Evolutionary conservation across 1,284 basidiomycete species (phyloP).

Genomic region (Ganoderma lucidum): DNA sequence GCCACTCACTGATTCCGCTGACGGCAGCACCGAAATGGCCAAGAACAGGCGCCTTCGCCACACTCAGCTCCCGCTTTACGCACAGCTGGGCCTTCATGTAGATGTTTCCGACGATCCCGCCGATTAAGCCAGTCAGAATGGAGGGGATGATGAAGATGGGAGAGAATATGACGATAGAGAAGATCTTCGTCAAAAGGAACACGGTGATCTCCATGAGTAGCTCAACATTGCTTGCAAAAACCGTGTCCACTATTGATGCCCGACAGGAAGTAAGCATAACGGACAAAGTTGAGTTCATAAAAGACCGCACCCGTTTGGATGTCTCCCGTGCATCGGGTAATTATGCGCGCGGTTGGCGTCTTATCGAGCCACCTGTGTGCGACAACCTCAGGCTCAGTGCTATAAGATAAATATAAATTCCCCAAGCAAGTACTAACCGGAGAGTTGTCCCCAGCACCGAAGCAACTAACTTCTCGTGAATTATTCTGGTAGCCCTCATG

Average conservation of each 20-base stretch:
- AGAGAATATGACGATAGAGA: conserved; percentile 54
- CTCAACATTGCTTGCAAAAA: background rate
- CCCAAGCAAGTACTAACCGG: conserved; percentile 41
- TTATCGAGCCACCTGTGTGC: conserved; percentile 56
- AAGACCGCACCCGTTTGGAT: conserved; percentile 45
- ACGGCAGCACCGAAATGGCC: conserved; percentile 77
- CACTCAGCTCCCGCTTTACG: conserved; percentile 80
- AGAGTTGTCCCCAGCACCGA: conserved; percentile 65
- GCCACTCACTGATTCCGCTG: conserved; percentile 63
- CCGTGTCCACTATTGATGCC: conserved; percentile 14
- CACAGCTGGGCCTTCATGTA: conserved; percentile 78
- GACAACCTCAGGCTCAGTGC: too few relatives aligned
- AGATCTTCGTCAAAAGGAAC: conserved; percentile 48
- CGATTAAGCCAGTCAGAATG: conserved; percentile 50
- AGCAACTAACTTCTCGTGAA: conserved; percentile 64
- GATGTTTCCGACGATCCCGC: conserved; percentile 53
- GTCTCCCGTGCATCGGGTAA: conserved; percentile 67
- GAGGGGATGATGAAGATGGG: conserved; percentile 51
- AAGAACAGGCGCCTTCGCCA: conserved; percentile 70
- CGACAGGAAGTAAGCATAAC: conserved; percentile 5
- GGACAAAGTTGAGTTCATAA: background rate
- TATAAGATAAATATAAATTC: conserved; percentile 33
- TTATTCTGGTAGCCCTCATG: conserved; percentile 58
- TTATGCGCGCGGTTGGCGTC: conserved; percentile 66
- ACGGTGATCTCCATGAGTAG: conserved; percentile 40